Percentiles rank a stretch among this genome's conserved stretches.
phyloP scores from a whole-genome alignment of 768 basidiomycete genomes.

The Dacryopinax spathularia region DNA sequence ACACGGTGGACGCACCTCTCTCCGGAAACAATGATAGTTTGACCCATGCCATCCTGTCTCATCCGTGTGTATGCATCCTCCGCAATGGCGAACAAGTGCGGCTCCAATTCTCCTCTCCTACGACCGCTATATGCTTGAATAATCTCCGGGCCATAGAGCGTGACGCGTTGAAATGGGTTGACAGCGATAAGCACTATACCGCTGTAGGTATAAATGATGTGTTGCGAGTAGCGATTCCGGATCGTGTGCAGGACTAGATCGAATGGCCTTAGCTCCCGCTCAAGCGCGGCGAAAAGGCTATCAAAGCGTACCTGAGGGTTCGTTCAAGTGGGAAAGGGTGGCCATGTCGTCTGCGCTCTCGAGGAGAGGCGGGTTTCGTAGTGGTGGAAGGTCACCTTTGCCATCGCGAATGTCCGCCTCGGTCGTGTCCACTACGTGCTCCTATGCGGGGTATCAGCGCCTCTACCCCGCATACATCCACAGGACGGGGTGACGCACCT shows the following conservation, averaged over 20 bases:
- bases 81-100: conserved; percentile 96
- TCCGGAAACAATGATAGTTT: conserved; percentile 97
- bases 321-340: conserved; percentile 93
- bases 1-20: conserved; percentile 54
- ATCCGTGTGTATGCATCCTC: conserved; percentile 98
- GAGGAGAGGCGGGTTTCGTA: conserved; percentile 89
- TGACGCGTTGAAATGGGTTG: conserved; percentile 96
- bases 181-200: conserved; percentile 98
- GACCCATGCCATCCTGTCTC: conserved; percentile 84
- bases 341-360: conserved; percentile 98
- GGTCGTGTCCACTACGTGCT: conserved; percentile 64
- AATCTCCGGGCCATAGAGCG: conserved; percentile 91
- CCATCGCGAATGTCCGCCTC: conserved; percentile 66
- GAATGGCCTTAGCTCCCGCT: conserved; percentile 3
- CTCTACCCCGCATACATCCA: conserved; percentile 10
- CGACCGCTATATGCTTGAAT: conserved; percentile 93
- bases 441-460: conserved; percentile 32
- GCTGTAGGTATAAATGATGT: conserved; percentile 97
- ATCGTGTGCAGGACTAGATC: conserved; percentile 83
- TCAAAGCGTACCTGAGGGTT: conserved; percentile 65
- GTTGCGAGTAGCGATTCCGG: conserved; percentile 88
- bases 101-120: conserved; percentile 86
- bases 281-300: background rate
- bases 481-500: conserved; percentile 35
- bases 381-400: conserved; percentile 69